phyloP scores from a whole-genome alignment of 768 basidiomycete genomes.

The Collybia mongolica region DNA sequence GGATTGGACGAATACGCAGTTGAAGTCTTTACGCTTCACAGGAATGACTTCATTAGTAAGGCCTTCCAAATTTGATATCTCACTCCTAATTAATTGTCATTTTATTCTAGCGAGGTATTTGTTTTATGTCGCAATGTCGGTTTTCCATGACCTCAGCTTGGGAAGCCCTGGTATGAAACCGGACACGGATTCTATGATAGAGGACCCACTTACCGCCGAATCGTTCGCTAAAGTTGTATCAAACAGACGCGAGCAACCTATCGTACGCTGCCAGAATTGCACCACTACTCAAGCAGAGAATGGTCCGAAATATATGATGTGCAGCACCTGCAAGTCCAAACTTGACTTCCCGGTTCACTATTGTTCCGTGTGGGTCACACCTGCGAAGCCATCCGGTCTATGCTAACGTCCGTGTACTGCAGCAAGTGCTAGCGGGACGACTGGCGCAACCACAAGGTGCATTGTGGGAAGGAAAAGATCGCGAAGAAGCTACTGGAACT shows the following conservation, averaged over 20 bases:
- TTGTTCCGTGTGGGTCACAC: conserved; percentile 13
- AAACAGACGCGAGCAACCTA: conserved; percentile 9
- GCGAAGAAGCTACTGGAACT: conserved; percentile 19
- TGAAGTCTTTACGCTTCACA: conserved; percentile 8
- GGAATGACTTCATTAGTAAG: conserved; percentile 18
- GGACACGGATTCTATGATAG: neutral
- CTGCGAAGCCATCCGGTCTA: neutral
- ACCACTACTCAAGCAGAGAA: conserved; percentile 15
- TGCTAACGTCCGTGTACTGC: neutral
- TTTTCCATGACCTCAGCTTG: neutral
- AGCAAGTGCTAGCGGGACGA: conserved; percentile 17
- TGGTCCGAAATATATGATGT: conserved; percentile 18
- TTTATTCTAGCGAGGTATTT: conserved; percentile 8
- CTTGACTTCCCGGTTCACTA: conserved; percentile 15
- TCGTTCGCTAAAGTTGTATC: neutral
- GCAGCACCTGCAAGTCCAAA: conserved; percentile 17
- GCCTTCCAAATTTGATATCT: neutral
- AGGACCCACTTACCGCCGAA: neutral
- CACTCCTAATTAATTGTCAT: neutral
- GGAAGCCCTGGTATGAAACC: neutral
- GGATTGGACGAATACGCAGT: neutral
- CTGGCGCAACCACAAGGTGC: conserved; percentile 14
- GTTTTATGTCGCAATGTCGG: neutral
- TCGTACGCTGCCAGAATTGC: conserved; percentile 18
- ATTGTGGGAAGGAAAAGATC: conserved; percentile 16